Percentiles rank a stretch among this genome's conserved stretches.
These are phyloP conservation scores for Climacium dendroides DNA, from an alignment of 225 moss, liverwort and hornwort species.

Conservation along the genomic window DNA sequence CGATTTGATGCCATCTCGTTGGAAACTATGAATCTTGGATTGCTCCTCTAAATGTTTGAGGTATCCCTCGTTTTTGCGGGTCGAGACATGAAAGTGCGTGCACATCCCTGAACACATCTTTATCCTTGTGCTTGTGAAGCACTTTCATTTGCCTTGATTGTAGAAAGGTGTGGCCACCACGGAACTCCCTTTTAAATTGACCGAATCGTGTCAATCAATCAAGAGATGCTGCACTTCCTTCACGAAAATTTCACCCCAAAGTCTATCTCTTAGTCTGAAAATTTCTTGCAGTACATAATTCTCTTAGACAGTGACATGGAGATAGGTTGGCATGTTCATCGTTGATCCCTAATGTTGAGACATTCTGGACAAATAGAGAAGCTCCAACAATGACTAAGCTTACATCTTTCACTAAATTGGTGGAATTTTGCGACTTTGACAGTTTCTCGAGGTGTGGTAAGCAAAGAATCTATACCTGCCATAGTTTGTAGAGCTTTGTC, in stretches of 20 bases:
- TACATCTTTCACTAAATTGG: background rate
- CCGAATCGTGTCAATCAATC: background rate
- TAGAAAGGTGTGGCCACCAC: background rate
- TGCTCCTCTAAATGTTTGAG: conserved; percentile 5
- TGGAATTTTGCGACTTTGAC: background rate
- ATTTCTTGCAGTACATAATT: background rate
- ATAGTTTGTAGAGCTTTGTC: background rate
- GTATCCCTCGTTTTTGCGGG: background rate
- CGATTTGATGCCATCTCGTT: background rate
- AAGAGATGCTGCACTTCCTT: background rate
- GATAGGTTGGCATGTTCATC: background rate
- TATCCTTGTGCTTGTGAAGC: background rate
- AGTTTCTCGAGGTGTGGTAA: background rate
- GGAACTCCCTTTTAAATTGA: background rate
- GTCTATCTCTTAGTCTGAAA: background rate
- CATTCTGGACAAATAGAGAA: background rate
- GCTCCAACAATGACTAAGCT: background rate
- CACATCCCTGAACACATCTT: conserved; percentile 20
- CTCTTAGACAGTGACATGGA: background rate
- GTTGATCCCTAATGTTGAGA: background rate
- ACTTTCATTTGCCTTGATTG: background rate
- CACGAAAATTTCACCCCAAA: background rate
- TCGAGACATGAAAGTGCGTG: conserved; percentile 1
- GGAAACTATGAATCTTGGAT: conserved; percentile 4
- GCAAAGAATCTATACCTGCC: background rate